These are phyloP conservation scores for Mortierella antarctica DNA, from an alignment of 192 early-diverging fungal species.

Conservation along the genomic window DNA sequence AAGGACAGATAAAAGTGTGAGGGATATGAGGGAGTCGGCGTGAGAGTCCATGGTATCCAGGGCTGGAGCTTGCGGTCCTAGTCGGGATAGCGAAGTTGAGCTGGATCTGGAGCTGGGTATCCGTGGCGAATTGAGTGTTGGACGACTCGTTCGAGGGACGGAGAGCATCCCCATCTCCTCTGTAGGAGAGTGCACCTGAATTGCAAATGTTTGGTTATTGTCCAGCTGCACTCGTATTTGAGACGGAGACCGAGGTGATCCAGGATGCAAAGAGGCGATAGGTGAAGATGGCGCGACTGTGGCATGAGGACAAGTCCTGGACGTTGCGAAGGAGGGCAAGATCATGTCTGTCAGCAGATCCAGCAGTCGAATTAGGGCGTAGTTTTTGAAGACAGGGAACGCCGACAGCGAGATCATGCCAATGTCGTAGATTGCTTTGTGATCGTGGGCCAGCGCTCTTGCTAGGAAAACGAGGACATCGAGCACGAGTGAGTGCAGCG, in stretches of 20 bases:
- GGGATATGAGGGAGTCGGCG: slow-evolving; percentile 59
- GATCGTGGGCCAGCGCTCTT: slow-evolving; percentile 31
- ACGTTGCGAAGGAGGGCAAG: slow-evolving; percentile 54
- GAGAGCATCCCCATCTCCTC: slow-evolving; percentile 36
- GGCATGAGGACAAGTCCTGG: slow-evolving; percentile 14
- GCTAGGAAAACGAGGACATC: slow-evolving; percentile 53
- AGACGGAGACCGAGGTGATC: slow-evolving; percentile 31
- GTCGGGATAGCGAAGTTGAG: slow-evolving; percentile 17
- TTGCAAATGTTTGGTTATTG: slow-evolving; percentile 41
- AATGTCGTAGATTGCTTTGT: slow-evolving; percentile 60
- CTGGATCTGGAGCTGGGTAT: slow-evolving; percentile 31
- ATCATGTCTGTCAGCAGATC: slow-evolving; percentile 58
- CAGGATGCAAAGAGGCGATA: neutral
- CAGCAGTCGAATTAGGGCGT: slow-evolving; percentile 52
- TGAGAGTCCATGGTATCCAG: slow-evolving; percentile 55
- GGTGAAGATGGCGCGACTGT: slow-evolving; percentile 15
- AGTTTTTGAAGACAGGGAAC: slow-evolving; percentile 60
- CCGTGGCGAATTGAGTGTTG: slow-evolving; percentile 11
- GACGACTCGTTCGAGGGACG: slow-evolving; percentile 4
- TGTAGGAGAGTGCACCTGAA: slow-evolving; percentile 44
- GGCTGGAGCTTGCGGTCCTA: slow-evolving; percentile 10
- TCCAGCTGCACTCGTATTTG: slow-evolving; percentile 47
- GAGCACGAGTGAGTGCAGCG: slow-evolving; percentile 59
- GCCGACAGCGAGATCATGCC: slow-evolving; percentile 64
- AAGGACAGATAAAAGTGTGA: slow-evolving; percentile 59